Base-by-base conservation (phyloP, 2,329 filamentous ascomycete genomes). In the Fusarium siculi region DNA sequence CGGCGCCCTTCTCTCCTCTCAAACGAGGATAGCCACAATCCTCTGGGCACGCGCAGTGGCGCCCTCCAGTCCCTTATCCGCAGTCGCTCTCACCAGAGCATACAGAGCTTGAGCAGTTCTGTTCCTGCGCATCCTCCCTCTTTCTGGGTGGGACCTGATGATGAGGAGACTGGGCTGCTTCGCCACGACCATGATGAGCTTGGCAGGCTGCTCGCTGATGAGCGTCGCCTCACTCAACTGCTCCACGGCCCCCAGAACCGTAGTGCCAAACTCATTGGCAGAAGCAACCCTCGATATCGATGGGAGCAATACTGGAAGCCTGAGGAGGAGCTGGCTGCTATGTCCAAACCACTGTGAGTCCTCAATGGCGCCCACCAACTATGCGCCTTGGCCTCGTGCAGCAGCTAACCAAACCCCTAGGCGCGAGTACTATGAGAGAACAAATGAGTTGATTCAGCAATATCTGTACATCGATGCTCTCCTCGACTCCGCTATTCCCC, bases 381-480 rank as follows among this genome's bases (percentile, higher is more conserved):
- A 28, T 18, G 30, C 42, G 42, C 23, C 40, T n/a, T 37, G 40
- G 36, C 36, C 28, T 55, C 23, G 57, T 43, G 43, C 52, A 58
- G 28, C 44, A 43, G 39, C 56, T 69, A 59, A 65, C 59, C 63
- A 64, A 57, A 12, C 18, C 23, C 32, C 12, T 72, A 92, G 90
- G 68, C 93, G 95, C 52, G 80, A 92, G 78, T 98, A 97, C 84
- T 97, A 98, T 79, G 92, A 97, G 85, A 90, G 93, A 47, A 96
- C 92, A 79, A 98, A 98, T 83, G 91, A 92, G 75, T 86, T 98
- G 47, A 91, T 98, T 66, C 93, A 96, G 81, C 93, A 97, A 80
- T 98, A 98, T 81, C 87, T 97, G 72, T 98, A 97, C 81, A 97
- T 98, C 76, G 96, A 98, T 82, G 90, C 92, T 58, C 86, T 98